phyloP scores from a whole-genome alignment of 805 yeast genomes.

The Candida sanyiensis region DNA sequence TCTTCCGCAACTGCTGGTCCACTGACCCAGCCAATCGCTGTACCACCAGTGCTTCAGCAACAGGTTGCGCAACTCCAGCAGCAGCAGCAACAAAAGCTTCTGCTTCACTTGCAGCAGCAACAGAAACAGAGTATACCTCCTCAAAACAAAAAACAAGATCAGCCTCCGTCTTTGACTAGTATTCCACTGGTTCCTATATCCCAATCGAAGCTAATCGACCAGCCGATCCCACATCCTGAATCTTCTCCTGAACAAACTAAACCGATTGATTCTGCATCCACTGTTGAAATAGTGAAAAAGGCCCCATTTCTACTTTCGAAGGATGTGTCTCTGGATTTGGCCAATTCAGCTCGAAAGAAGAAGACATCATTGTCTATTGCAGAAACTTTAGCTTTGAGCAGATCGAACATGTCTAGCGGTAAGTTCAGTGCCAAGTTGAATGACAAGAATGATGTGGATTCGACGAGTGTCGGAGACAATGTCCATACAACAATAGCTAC shows the following conservation, averaged over 20 bases:
- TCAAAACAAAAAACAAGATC: slow-evolving; percentile 4
- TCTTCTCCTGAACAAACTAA: background rate
- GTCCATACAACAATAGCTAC: too few relatives aligned
- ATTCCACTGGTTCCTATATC: slow-evolving; percentile 3
- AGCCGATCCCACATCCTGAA: background rate
- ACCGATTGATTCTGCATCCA: too few relatives aligned
- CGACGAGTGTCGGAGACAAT: background rate
- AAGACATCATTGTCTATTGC: slow-evolving; percentile 45
- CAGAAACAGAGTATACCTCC: too few relatives aligned
- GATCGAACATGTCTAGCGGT: slow-evolving; percentile 39
- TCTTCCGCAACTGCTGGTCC: background rate
- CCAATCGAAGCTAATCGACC: background rate
- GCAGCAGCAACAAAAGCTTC: slow-evolving; percentile 20
- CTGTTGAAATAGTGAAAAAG: slow-evolving; percentile 20
- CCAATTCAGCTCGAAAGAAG: slow-evolving; percentile 22
- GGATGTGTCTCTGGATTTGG: slow-evolving; percentile 25
- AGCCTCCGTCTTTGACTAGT: background rate
- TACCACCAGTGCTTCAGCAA: slow-evolving; percentile 14
- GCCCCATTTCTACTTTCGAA: slow-evolving; percentile 21
- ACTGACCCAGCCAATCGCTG: slow-evolving; percentile 8
- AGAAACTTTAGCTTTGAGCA: slow-evolving; percentile 50
- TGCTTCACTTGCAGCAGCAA: slow-evolving; percentile 14
- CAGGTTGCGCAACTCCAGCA: slow-evolving; percentile 24
- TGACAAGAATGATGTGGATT: slow-evolving; percentile 10
- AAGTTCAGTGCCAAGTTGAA: slow-evolving; percentile 25